A percentile compares a stretch with the other conserved stretches of the same genome.
These are phyloP conservation scores for Bombardia bombarda DNA, from an alignment of 495 filamentous ascomycete genomes.

Conservation along the genomic window DNA sequence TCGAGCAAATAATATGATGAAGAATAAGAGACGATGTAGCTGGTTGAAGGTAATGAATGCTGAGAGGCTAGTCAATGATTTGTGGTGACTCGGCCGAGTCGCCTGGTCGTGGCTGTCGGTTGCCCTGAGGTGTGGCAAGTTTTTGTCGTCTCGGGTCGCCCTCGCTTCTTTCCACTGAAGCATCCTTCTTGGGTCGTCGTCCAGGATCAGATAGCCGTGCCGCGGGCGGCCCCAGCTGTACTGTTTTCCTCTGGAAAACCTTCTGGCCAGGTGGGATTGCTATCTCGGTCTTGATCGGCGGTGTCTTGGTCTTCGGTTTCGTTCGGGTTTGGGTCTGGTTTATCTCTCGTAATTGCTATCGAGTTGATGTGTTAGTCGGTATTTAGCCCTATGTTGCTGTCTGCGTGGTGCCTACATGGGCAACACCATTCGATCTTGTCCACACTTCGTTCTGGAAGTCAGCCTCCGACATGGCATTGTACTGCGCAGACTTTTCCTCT, in stretches of 20 bases:
- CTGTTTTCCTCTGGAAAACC: neutral
- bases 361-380: conserved; percentile 4
- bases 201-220: no score
- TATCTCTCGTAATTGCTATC: neutral
- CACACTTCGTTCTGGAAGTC: conserved; percentile 11
- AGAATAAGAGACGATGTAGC: neutral
- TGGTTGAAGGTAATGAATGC: neutral
- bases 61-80: neutral
- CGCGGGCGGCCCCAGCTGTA: no score
- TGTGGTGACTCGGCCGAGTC: conserved; percentile 1
- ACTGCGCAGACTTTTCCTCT: conserved; percentile 3
- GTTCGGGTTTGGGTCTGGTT: neutral
- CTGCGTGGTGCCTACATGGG: conserved; percentile 13
- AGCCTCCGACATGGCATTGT: conserved; percentile 4
- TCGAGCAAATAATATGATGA: neutral
- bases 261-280: no score
- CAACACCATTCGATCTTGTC: conserved; percentile 5
- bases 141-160: neutral
- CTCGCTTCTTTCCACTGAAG: no score
- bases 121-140: neutral
- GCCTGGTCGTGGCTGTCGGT: neutral
- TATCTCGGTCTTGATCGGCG: no score
- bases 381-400: neutral
- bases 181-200: no score
- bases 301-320: no score